Conservation (phyloP, 192 early-diverging fungal species). For the Coemansia sp. region DNA sequence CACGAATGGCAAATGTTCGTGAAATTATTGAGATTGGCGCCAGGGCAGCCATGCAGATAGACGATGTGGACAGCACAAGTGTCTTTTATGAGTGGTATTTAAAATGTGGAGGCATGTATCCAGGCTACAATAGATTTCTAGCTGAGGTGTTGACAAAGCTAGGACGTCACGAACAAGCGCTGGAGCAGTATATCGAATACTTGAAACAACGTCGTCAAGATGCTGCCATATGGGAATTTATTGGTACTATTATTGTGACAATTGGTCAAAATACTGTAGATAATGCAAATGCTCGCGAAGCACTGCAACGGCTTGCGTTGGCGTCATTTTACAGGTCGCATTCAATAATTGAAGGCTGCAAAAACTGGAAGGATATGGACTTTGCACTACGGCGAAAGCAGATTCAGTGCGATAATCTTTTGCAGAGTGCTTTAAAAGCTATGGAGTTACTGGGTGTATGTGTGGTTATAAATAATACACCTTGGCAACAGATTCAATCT, state of each 20-base stretch:
- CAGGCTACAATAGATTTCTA: conserved; percentile 37
- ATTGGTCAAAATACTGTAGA: conserved; percentile 2
- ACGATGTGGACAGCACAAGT: conserved; percentile 5
- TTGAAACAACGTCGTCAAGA: conserved; percentile 34
- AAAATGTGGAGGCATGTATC: conserved; percentile 40
- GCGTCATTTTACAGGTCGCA: conserved; percentile 21
- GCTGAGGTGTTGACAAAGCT: conserved; percentile 22
- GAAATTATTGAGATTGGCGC: conserved; percentile 46
- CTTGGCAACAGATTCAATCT: no score
- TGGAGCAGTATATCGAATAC: conserved; percentile 30
- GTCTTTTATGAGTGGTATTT: conserved; percentile 36
- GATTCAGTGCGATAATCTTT: conserved; percentile 11
- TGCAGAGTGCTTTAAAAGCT: not conserved
- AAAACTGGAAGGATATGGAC: conserved; percentile 23
- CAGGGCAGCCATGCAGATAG: conserved; percentile 21
- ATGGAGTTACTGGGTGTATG: not conserved
- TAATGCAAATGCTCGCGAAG: not conserved
- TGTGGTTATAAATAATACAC: not conserved
- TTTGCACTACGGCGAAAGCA: conserved; percentile 19
- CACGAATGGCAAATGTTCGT: conserved; percentile 24
- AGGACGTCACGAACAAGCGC: conserved; percentile 15
- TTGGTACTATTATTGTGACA: conserved; percentile 20
- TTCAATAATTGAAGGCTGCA: conserved; percentile 23
- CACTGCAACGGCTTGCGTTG: conserved; percentile 26
- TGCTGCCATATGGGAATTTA: conserved; percentile 40